Base-by-base conservation (phyloP, 805 yeast species). In the Kodamaea sagamina region DNA sequence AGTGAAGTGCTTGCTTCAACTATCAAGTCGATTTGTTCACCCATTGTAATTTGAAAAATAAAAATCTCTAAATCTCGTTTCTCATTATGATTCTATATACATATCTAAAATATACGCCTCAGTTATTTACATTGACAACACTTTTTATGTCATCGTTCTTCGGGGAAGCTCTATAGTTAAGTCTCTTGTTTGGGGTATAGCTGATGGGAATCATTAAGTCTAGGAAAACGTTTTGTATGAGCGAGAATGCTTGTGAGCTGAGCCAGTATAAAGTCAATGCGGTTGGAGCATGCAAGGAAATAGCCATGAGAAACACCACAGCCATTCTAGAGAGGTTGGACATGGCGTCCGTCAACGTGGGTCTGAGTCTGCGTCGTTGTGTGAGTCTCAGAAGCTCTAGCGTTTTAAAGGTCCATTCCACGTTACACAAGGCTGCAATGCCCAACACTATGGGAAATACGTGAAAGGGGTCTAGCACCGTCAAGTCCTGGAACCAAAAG, bases 201-300 rank as follows among this genome's bases (percentile, higher is more conserved):
- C 69, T 62, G 16, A 83, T 66, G 1, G 96, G 96, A 57, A 84
- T 65, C 26, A 72, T 62, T 52, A 70, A 66, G 56, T 90, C 93
- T 55, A 92, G 65, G 12, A 85, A 47, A 10, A 84, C 60, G 59
- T 90, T 92, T 54, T 92, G 97, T 0, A 78, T 47, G 46, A 87
- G 65, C 2, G 97, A 89, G 58, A 74, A 90, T 3, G 75, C 52
- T 58, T 89, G 90, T 0, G 97, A 89, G 36, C 92, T 81, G 22
- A 88, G 74, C 99, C 98, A 92, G 64, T 90, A 92, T n/a, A 89
- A 59, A 0, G 84, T 79, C 26, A 90, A 66, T 0, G 95, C 88
- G 21, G 83, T 70, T 0, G 98, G 96, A 0, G 96, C 95, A 54
- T 89, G 93, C 31, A 89, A 78, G 0, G 96, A 74, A 13, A 89